Conservation (phyloP, 257 asterid genomes). For the Solanum etuberosum region DNA sequence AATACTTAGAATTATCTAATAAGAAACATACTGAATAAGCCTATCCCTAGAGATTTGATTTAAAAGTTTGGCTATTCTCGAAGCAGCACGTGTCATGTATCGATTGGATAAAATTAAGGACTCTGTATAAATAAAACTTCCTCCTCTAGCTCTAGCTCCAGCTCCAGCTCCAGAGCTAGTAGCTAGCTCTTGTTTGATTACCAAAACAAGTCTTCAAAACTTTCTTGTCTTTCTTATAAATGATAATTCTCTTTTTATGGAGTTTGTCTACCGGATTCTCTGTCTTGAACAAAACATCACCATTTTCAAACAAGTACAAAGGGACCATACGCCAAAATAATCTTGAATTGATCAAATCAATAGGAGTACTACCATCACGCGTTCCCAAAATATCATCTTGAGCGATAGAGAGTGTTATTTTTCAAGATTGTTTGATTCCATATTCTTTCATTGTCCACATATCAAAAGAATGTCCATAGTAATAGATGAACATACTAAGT, state of each 20-base stretch:
- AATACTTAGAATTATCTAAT: not conserved
- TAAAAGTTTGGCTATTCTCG: not conserved
- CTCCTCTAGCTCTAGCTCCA: not conserved
- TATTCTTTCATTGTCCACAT: not conserved
- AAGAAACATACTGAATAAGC: not conserved
- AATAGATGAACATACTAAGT: not conserved
- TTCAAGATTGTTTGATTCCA: too few species aligned
- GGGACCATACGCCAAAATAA: not conserved
- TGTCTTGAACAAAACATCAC: not conserved
- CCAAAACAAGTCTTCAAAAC: not conserved
- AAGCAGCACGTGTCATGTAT: not conserved
- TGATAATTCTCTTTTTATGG: not conserved
- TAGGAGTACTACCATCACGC: too few species aligned
- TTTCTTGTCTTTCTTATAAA: not conserved
- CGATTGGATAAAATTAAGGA: too few species aligned
- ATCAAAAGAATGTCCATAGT: not conserved
- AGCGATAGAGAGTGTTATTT: too few species aligned
- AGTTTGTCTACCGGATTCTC: not conserved
- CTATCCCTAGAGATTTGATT: not conserved
- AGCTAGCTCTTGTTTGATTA: too few species aligned
- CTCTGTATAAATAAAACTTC: not conserved
- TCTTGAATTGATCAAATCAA: not conserved
- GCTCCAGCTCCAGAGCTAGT: too few species aligned
- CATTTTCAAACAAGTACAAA: not conserved
- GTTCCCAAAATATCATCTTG: too few species aligned